These are phyloP conservation scores for Syncephalis plumigaleata DNA, from an alignment of 371 early-diverging fungal genomes.

Conservation along the genomic window DNA sequence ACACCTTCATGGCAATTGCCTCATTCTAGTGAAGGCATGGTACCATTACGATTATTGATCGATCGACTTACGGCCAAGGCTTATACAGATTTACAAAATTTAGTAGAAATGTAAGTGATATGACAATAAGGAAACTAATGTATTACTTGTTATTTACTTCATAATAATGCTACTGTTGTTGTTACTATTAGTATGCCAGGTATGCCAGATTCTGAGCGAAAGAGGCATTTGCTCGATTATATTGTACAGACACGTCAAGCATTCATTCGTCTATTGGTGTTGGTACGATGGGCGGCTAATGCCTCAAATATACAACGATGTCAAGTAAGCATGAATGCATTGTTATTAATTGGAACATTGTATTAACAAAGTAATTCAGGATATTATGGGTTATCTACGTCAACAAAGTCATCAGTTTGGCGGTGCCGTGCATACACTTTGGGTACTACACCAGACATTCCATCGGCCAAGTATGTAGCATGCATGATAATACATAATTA, in stretches of 20 bases:
- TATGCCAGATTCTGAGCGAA: slow-evolving; percentile 33
- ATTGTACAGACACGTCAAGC: slow-evolving; percentile 33
- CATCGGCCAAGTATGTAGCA: slow-evolving; percentile 28
- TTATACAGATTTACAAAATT: slow-evolving; percentile 29
- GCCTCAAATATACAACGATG: slow-evolving; percentile 56
- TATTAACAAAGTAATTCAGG: slow-evolving; percentile 12
- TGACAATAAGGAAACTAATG: no score
- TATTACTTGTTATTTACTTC: no score
- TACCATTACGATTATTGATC: slow-evolving; percentile 29
- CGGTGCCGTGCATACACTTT: slow-evolving; percentile 42
- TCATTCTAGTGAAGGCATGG: slow-evolving; percentile 19
- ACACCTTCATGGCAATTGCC: slow-evolving; percentile 1
- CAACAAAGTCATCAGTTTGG: slow-evolving; percentile 50
- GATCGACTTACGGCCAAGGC: slow-evolving; percentile 33
- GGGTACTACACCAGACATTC: slow-evolving; percentile 36
- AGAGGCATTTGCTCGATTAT: slow-evolving; percentile 33
- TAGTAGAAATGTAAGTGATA: slow-evolving; percentile 32
- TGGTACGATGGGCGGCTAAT: slow-evolving; percentile 54
- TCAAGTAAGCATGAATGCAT: slow-evolving; percentile 22
- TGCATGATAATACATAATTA: neutral
- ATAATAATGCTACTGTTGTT: neutral
- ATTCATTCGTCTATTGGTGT: slow-evolving; percentile 39
- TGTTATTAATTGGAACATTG: neutral
- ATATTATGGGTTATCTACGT: slow-evolving; percentile 50
- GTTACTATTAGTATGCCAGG: slow-evolving; percentile 23